Evolutionary conservation across 257 asterid genomes (phyloP), one percentile per base, ranked within the genome.

Genomic region (Cinchona pubescens): DNA sequence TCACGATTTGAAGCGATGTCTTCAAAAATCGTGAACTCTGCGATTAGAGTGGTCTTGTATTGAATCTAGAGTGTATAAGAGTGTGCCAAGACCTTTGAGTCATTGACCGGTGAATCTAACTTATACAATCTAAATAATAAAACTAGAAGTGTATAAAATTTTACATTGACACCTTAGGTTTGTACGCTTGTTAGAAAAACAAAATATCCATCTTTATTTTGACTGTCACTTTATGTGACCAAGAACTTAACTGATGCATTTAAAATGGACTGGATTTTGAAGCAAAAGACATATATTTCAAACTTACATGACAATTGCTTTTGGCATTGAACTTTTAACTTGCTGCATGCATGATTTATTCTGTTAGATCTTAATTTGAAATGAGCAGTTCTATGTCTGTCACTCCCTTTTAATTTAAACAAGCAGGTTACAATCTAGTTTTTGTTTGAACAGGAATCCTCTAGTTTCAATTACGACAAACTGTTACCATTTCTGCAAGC

Each of bases 401-500:
- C 67, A 27, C 21, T 8, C 18, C 43, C 51, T 68, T 73, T 55
- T 62, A 12, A 13, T 32, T 15, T n/a, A 8, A 42, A 74, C 48
- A 37, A 23, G 45, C 13, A 21, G 65, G 30, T 56, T 38, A 61
- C 40, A 72, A 49, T 75, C 40, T 55, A 29, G 72, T 71, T 25
- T 42, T 27, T n/a, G 1, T 2, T 75, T 21, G 37, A 73, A 46
- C 88, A 86, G 91, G 87, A 87, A 55, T 73, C 99, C 98, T 3
- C 81, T 91, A 72, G 64, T 87, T 51, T 82, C 92, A 29, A 84
- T 91, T 74, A 86, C 79, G 75, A 92, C 98, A 34, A 90, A 90
- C 73, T 76, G 96, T 32, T 92, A 89, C 72, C 98, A 94, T 84
- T 94, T 94, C 75, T 94, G 97, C 90, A 94, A 94, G 93, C 92